Percentiles rank a stretch among this genome's conserved stretches.
Evolutionary conservation across 371 early-diverging fungal genomes (phyloP).

Genomic region (Mortierella sp.): DNA sequence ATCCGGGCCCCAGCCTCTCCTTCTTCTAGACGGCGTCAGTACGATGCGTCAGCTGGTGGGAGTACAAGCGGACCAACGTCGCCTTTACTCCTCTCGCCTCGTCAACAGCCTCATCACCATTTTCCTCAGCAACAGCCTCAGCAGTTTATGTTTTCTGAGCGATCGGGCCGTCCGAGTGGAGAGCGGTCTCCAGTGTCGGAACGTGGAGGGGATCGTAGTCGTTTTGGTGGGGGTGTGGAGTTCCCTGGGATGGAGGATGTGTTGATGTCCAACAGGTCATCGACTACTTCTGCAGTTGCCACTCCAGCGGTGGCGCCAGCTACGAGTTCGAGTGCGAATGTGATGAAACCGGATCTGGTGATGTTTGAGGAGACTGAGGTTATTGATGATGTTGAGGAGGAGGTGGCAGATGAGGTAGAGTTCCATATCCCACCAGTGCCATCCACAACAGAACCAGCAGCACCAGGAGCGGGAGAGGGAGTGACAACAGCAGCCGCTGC

Average conservation of each 20-base stretch:
- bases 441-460: neutral
- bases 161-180: neutral
- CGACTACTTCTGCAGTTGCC: neutral
- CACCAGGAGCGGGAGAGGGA: neutral
- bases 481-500: neutral
- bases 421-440: neutral
- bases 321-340: neutral
- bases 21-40: constrained; percentile 7
- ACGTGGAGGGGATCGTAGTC: neutral
- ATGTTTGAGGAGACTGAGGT: constrained; percentile 2
- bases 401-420: neutral
- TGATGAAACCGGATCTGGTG: neutral
- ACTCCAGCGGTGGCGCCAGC: neutral
- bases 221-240: neutral
- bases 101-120: constrained; percentile 2
- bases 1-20: constrained; percentile 4
- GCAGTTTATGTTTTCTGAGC: neutral
- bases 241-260: constrained; percentile 10
- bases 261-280: neutral
- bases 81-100: neutral
- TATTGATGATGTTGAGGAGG: neutral
- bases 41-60: neutral
- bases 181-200: neutral
- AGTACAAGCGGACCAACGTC: neutral
- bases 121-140: neutral